These are phyloP conservation scores for Penicillium manginii DNA, from an alignment of 495 filamentous ascomycete species.

Conservation along the genomic window DNA sequence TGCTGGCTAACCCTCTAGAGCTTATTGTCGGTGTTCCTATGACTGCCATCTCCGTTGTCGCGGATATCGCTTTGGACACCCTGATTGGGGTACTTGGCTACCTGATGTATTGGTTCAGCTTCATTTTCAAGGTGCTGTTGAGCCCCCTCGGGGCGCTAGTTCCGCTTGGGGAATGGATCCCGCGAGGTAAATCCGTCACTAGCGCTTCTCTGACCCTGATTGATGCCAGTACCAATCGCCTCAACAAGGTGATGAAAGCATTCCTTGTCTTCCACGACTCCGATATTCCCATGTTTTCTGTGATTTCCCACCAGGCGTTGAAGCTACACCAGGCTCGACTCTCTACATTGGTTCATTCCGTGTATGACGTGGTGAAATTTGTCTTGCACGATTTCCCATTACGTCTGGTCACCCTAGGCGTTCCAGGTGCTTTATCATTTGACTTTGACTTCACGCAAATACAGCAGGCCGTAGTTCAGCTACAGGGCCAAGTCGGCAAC, in stretches of 20 bases:
- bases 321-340: slow-evolving; percentile 53
- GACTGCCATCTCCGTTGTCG: slow-evolving; percentile 66
- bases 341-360: slow-evolving; percentile 20
- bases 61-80: slow-evolving; percentile 71
- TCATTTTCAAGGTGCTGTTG: slow-evolving; percentile 46
- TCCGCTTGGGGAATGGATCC: slow-evolving; percentile 45
- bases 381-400: slow-evolving; percentile 46
- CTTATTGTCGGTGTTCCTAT: slow-evolving; percentile 71
- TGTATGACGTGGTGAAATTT: slow-evolving; percentile 32
- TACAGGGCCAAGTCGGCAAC: slow-evolving; percentile 26
- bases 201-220: slow-evolving; percentile 52
- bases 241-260: slow-evolving; percentile 47
- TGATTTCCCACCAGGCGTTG: slow-evolving; percentile 62
- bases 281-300: slow-evolving; percentile 64
- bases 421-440: slow-evolving; percentile 26
- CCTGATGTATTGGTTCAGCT: slow-evolving; percentile 55
- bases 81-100: slow-evolving; percentile 60
- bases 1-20: slow-evolving; percentile 75
- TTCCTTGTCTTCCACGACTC: slow-evolving; percentile 54
- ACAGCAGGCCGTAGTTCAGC: slow-evolving; percentile 11
- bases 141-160: slow-evolving; percentile 48
- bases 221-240: slow-evolving; percentile 44
- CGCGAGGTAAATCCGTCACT: slow-evolving; percentile 43
- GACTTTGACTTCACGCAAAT: slow-evolving; percentile 22
- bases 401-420: slow-evolving; percentile 33